These are phyloP conservation scores for Coniosporium tulheliwenetii DNA, from an alignment of 2,329 filamentous ascomycete species.

Conservation along the genomic window DNA sequence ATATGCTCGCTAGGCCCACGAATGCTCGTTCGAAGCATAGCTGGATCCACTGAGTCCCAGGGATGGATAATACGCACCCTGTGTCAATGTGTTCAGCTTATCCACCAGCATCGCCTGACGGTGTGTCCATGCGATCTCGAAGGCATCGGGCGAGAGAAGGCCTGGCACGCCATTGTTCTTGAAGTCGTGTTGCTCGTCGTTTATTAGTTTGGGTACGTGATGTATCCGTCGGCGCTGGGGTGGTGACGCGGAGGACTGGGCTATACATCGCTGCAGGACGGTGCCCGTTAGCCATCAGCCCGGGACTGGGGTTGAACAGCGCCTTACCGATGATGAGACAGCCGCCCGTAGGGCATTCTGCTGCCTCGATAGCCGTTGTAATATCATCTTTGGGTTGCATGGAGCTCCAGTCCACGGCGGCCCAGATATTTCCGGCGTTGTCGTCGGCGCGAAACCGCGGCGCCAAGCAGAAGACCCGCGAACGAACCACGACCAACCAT, in stretches of 20 bases:
- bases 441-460: too few relatives aligned
- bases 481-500: too few relatives aligned
- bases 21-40: background rate
- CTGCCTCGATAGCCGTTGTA: conserved; percentile 16
- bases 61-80: conserved; percentile 38
- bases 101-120: conserved; percentile 64
- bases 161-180: conserved; percentile 44
- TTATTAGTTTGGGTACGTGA: conserved; percentile 1
- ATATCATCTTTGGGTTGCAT: conserved; percentile 12
- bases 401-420: background rate
- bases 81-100: conserved; percentile 59
- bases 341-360: conserved; percentile 10
- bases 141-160: conserved; percentile 54
- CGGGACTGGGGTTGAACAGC: background rate
- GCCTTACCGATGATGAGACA: background rate
- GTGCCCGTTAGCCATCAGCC: background rate
- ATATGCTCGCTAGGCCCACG: background rate
- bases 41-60: background rate
- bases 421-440: too few relatives aligned
- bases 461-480: too few relatives aligned
- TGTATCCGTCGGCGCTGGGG: conserved; percentile 4
- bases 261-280: conserved; percentile 10
- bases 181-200: conserved; percentile 1
- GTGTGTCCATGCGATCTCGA: conserved; percentile 63
- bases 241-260: conserved; percentile 4